Evolutionary conservation across 108 stramenopile genomes (phyloP), one percentile per base, ranked within the genome.

Genomic region (Schizochytrium sp.): DNA sequence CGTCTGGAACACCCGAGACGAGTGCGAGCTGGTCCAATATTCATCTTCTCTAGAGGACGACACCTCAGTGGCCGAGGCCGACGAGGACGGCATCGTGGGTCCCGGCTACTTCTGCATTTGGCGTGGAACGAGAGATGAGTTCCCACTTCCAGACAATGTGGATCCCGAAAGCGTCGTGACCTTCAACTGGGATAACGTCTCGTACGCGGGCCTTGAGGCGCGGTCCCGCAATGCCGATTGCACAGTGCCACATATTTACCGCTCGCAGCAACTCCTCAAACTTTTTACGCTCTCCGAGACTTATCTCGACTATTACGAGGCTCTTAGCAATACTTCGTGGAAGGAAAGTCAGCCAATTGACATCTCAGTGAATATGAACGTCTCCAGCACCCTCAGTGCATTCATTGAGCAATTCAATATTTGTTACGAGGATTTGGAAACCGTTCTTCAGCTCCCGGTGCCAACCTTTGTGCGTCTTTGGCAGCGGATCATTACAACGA

Each of bases 341-440:
- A 53, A 53, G 25, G 51, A 6, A 12, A 45, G 48, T 53, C 23
- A 83, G n/a, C 45, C 76, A 6, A 83, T 83, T 23, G 51, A 53
- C 51, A 83, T 83, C 16, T 55, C 10, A 0, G 48, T 45, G 12
- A 83, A 83, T 45, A 47, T 53, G 14, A 83, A 83, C 51, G n/a
- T 34, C 10, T 53, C 76, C n/a, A 53, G 48, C 45, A 47, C 45
- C 16, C 48, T 83, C 45, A 83, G 76, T 23, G 51, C 76, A 43
- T 53, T 83, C 76, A 83, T 83, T 34, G 76, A 83, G 5, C 76
- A 83, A 34, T 83, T 83, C 51, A 83, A 83, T 45, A 83, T 53
- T 53, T 83, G 76, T 4, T 83, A 53, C 51, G 76, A 83, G 51
- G 76, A 83, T 53, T 12, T 83, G 6, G 48, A 83, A 45, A 83